Conservation (phyloP, 768 basidiomycete species). For the Pholiota microspora region DNA sequence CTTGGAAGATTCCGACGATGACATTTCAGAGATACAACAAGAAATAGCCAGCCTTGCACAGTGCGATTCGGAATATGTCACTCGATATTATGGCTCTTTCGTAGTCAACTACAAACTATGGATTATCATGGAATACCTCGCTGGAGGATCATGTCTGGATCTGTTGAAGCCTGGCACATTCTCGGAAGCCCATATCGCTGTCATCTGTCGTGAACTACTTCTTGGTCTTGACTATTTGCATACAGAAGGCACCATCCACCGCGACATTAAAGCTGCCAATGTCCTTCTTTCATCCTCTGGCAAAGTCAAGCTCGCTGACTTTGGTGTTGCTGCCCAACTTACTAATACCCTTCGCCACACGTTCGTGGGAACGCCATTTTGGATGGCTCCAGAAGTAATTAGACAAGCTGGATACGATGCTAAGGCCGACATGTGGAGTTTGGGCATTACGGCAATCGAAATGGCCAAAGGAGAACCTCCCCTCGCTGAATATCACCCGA, state of each 20-base stretch:
- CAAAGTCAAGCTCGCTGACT: slow-evolving; percentile 96
- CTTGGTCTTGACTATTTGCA: slow-evolving; percentile 96
- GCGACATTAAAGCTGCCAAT: slow-evolving; percentile 99
- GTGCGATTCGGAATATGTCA: slow-evolving; percentile 96
- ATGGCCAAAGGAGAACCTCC: slow-evolving; percentile 98
- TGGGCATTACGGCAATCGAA: slow-evolving; percentile 98
- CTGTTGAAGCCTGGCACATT: slow-evolving; percentile 90
- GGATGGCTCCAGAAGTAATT: slow-evolving; percentile 99
- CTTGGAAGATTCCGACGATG: slow-evolving; percentile 97
- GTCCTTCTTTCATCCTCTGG: slow-evolving; percentile 87
- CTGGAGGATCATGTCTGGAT: slow-evolving; percentile 97
- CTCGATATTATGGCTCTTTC: slow-evolving; percentile 95
- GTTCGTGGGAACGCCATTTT: slow-evolving; percentile 95
- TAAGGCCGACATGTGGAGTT: slow-evolving; percentile 97
- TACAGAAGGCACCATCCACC: slow-evolving; percentile 92
- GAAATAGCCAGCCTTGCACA: slow-evolving; percentile 96
- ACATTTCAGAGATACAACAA: slow-evolving; percentile 97
- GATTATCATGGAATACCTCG: slow-evolving; percentile 99
- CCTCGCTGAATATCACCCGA: slow-evolving; percentile 94
- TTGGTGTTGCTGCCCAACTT: slow-evolving; percentile 97
- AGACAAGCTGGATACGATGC: slow-evolving; percentile 95
- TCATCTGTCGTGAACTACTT: slow-evolving; percentile 90
- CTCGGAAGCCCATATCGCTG: slow-evolving; percentile 91
- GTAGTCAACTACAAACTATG: slow-evolving; percentile 96
- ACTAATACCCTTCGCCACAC: slow-evolving; percentile 94